These are phyloP conservation scores for Podospora pseudopauciseta DNA, from an alignment of 495 filamentous ascomycete species.

Conservation along the genomic window DNA sequence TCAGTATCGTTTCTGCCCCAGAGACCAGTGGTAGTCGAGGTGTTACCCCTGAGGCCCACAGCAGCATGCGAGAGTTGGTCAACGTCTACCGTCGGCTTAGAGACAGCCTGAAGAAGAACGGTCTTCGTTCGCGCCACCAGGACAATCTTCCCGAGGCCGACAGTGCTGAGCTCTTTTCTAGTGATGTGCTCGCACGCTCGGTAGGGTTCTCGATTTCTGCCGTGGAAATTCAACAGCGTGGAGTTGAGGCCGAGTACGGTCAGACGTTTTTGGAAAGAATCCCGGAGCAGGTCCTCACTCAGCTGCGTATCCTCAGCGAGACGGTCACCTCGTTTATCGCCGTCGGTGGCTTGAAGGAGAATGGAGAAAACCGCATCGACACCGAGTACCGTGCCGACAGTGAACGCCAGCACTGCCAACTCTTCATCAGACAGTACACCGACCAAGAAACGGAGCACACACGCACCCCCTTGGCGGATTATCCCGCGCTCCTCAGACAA, in stretches of 20 bases:
- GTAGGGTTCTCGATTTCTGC: constrained; percentile 88
- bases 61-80: constrained; percentile 66
- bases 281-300: constrained; percentile 73
- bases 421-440: constrained; percentile 62
- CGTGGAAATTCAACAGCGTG: constrained; percentile 88
- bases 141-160: constrained; percentile 9
- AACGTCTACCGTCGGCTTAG: constrained; percentile 75
- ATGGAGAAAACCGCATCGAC: constrained; percentile 56
- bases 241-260: constrained; percentile 70
- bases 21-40: constrained; percentile 19
- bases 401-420: constrained; percentile 68
- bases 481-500: constrained; percentile 65
- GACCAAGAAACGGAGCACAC: constrained; percentile 28
- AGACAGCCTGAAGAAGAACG: constrained; percentile 71
- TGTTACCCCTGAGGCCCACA: constrained; percentile 32
- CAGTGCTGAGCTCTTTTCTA: constrained; percentile 48
- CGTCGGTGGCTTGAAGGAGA: constrained; percentile 62
- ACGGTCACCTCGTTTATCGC: constrained; percentile 81
- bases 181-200: constrained; percentile 65
- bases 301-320: constrained; percentile 87
- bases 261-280: constrained; percentile 80
- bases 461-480: constrained; percentile 40
- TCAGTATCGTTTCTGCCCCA: constrained; percentile 25
- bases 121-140: constrained; percentile 51
- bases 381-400: constrained; percentile 67